These are phyloP conservation scores for Hevea brasiliensis DNA, from an alignment of 345 rosid genomes.

Conservation along the genomic window DNA sequence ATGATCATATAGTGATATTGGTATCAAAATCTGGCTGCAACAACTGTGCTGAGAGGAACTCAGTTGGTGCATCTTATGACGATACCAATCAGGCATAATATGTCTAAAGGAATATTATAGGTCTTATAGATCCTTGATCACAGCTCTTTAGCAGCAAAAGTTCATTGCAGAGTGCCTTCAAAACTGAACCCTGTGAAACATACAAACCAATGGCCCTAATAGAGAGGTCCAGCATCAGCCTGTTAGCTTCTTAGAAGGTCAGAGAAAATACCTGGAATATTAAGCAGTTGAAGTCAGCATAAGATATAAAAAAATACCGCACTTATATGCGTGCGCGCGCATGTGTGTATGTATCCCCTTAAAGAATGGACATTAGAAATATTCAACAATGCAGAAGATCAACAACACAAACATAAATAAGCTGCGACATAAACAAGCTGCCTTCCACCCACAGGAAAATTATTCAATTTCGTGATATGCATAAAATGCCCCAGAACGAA, in stretches of 20 bases:
- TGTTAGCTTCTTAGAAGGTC: conserved; percentile 95
- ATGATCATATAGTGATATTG: not conserved
- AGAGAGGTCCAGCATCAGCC: conserved; percentile 83
- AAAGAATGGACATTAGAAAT: conserved; percentile 6
- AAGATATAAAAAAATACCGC: conserved; percentile 4
- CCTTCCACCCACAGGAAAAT: not conserved
- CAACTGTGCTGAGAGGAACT: not conserved
- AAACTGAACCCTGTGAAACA: conserved; percentile 78
- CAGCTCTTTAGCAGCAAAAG: conserved; percentile 33
- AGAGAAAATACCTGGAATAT: conserved; percentile 98
- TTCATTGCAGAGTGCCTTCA: conserved; percentile 45
- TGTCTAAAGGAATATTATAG: not conserved
- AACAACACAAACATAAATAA: not conserved
- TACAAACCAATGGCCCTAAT: conserved; percentile 85
- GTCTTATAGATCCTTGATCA: conserved; percentile 30
- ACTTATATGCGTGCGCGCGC: too few species aligned
- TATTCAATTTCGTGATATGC: not conserved
- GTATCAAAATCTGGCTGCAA: conserved; percentile 10
- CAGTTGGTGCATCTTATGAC: not conserved
- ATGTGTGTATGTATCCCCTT: not conserved
- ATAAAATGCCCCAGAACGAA: too few species aligned
- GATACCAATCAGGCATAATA: conserved; percentile 7
- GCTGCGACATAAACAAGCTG: not conserved
- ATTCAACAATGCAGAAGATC: conserved; percentile 7
- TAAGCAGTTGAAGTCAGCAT: conserved; percentile 59